Evolutionary conservation across 108 stramenopile species (phyloP), one percentile per base, ranked within the genome.

Genomic region (Conticribra guillardii): DNA sequence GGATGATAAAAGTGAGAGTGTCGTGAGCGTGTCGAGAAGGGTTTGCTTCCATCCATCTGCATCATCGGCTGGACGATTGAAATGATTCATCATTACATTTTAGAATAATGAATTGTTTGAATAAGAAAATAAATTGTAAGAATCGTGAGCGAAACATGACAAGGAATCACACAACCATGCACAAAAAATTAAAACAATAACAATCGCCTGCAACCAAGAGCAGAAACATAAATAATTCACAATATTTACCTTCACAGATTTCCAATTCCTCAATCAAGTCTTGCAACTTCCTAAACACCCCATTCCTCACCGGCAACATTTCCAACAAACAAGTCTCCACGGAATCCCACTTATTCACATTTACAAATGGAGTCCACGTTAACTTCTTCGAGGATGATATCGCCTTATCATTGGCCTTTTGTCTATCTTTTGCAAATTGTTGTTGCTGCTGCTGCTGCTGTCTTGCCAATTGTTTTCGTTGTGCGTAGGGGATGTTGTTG

Each of bases 251-350:
- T 37, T 50, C 48, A 31, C 33, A 65, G 2, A 69, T 47, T 47
- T 61, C 61, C 73, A 89, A 33, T 2, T 55, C 54, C 58, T 77
- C 75, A 18, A 89, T 78, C 26, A 84, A 64, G 18, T 81, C 67
- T 67, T 88, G 87, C 57, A 92, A 69, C 31, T 60, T 59, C 26
- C 87, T 71, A 81, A 89, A 92, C 0, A 88, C 75, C 14, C 72
- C 69, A 62, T 92, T 92, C 51, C 82, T 88, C 29, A 92, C 87
- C 1, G 91, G 91, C 17, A 92, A 70, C 52, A 88, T 60, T 67
- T 81, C 82, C 19, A 92, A 58, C 0, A 92, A 71, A 41, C 86
- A 88, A 14, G 69, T 79, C 52, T 92, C 91, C 9, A 70, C 70
- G 1, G 48, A 64, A 23, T 66, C 49, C 77, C 77, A 79, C 29